Evolutionary conservation across 208 protist species (phyloP), one percentile per base, ranked within the genome.

Genomic region (Crithidia acanthocephali): DNA sequence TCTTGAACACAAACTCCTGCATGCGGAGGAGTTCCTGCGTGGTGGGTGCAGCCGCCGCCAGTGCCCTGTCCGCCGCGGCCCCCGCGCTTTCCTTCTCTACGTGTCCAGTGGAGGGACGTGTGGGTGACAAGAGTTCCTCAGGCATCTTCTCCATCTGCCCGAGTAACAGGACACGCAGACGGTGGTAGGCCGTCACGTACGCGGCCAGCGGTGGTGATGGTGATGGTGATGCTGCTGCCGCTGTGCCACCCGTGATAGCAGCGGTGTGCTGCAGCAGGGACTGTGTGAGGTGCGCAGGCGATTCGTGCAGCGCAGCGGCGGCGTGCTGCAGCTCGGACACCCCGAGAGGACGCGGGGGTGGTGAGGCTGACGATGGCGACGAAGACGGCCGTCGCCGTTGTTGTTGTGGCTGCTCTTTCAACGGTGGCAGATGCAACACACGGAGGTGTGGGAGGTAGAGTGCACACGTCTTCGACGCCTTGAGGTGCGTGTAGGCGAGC

Each of bases 401-500:
- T 44, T 47, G 32, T 9, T 57, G 25, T 13, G 32, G 32, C 15
- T 53, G 65, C 42, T n/a, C 13, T 6, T 48, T 48, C 44, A n/a
- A n/a, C 44, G 16, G 13, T 9, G 42, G 18, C 15, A 16, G 27
- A 30, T 30, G 13, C n/a, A 72, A 27, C 56, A 77, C 64, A 23
- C 53, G 35, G 30, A 72, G 28, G 25, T 53, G 62, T 0, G 72
- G 72, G 33, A 70, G 33, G 2, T 71, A 48, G 33, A 66, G 4
- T 2, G 32, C 30, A 10, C 27, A 16, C 1, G 63, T 40, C 42
- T 25, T 0, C 50, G 52, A 22, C 47, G 57, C 58, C 5, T 87
- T 72, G 20, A 81, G 61, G 45, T 73, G 76, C 45, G 78, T 79
- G 76, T 79, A 90, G 4, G 66, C 62, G 0, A 79, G 66, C 22